Evolutionary conservation across 2,329 filamentous ascomycete genomes (phyloP).

Genomic region (Penicillium sp.): DNA sequence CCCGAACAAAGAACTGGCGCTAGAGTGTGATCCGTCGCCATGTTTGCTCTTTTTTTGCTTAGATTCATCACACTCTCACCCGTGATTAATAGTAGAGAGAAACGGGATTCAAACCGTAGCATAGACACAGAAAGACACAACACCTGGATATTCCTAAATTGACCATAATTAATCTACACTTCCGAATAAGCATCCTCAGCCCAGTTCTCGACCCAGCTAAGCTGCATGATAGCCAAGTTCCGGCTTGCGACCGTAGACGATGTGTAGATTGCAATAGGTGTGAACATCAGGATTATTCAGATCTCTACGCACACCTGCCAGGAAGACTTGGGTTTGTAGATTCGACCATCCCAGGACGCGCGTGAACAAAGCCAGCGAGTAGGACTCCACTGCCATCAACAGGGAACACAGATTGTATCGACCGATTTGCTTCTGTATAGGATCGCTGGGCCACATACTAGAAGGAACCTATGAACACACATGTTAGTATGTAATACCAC

Average conservation of each 20-base stretch:
- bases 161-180: not conserved
- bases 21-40: not conserved
- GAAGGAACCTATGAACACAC: slow-evolving; percentile 42
- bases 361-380: slow-evolving; percentile 32
- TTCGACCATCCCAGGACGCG: slow-evolving; percentile 37
- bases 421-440: slow-evolving; percentile 46
- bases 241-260: slow-evolving; percentile 33
- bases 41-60: not conserved
- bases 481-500: not conserved
- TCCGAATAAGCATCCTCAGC: slow-evolving; percentile 2
- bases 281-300: slow-evolving; percentile 38
- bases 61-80: not conserved
- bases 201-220: slow-evolving; percentile 27
- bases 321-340: slow-evolving; percentile 39
- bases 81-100: not conserved
- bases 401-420: slow-evolving; percentile 32
- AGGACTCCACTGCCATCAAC: slow-evolving; percentile 31
- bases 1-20: not conserved
- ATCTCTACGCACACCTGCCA: slow-evolving; percentile 40
- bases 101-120: too few species aligned
- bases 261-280: slow-evolving; percentile 35
- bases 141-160: not conserved
- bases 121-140: not conserved
- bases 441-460: slow-evolving; percentile 51
- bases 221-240: slow-evolving; percentile 26